Evolutionary conservation across 192 early-diverging fungal genomes (phyloP).

Genomic region (Rhizophagus clarus): DNA sequence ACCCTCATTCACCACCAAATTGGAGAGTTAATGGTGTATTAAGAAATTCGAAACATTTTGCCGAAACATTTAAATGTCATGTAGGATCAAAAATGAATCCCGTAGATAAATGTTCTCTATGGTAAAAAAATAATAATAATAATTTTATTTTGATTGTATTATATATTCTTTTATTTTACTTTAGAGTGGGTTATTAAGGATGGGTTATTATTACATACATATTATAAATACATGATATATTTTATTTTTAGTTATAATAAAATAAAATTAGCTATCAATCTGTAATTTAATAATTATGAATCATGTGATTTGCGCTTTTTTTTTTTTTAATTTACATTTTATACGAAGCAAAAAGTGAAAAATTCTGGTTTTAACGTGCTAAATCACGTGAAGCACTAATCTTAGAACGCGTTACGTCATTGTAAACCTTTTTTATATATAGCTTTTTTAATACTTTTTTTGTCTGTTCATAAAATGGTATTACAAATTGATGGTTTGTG

Average conservation of each 20-base stretch:
- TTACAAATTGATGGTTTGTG: not conserved
- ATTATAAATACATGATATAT: too few relatives aligned
- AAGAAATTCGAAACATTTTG: slow-evolving; percentile 66
- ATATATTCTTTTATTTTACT: too few relatives aligned
- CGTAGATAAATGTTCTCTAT: slow-evolving; percentile 48
- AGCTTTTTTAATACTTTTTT: not conserved
- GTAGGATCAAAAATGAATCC: slow-evolving; percentile 70
- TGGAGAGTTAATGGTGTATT: slow-evolving; percentile 75
- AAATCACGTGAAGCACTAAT: not conserved
- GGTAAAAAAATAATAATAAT: not conserved
- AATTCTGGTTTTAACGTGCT: too few relatives aligned
- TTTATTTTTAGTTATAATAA: too few relatives aligned
- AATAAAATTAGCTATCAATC: too few relatives aligned
- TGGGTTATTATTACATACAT: too few relatives aligned
- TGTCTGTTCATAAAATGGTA: not conserved
- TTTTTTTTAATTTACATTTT: too few relatives aligned
- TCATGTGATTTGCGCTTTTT: too few relatives aligned
- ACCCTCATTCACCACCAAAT: slow-evolving; percentile 65
- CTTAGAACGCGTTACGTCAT: not conserved
- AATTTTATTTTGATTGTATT: too few relatives aligned
- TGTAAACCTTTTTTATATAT: not conserved
- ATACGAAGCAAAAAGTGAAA: too few relatives aligned
- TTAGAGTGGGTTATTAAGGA: too few relatives aligned
- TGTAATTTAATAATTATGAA: too few relatives aligned
- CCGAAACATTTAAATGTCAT: slow-evolving; percentile 69